Percentiles rank a stretch among this genome's conserved stretches.
Evolutionary conservation across 2,329 filamentous ascomycete genomes (phyloP).

Genomic region (Microdochium bolleyi): DNA sequence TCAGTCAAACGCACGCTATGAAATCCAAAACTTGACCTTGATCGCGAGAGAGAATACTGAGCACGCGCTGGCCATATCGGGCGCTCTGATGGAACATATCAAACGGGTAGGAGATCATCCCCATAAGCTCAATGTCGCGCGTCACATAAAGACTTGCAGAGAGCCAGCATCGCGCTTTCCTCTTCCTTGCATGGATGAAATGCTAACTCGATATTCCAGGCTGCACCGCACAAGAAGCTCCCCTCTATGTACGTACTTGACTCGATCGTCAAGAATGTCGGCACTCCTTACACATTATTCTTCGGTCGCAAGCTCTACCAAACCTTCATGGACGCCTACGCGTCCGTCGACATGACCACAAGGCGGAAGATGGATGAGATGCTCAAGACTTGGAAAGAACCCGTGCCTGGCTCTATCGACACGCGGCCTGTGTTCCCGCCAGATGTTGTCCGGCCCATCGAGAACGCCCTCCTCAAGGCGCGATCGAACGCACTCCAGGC

Average conservation of each 20-base stretch:
- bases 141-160: slow-evolving; percentile 9
- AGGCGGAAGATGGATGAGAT: slow-evolving; percentile 93
- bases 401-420: slow-evolving; percentile 88
- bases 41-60: slow-evolving; percentile 97
- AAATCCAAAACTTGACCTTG: slow-evolving; percentile 94
- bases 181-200: slow-evolving; percentile 4
- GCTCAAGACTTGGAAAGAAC: slow-evolving; percentile 96
- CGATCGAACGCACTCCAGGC: slow-evolving; percentile 52
- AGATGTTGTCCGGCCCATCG: slow-evolving; percentile 83
- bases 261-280: slow-evolving; percentile 97
- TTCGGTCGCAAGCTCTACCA: slow-evolving; percentile 85
- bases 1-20: slow-evolving; percentile 81
- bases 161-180: neutral
- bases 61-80: slow-evolving; percentile 87
- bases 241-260: slow-evolving; percentile 97
- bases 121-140: slow-evolving; percentile 3
- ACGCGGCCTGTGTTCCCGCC: slow-evolving; percentile 84
- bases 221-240: slow-evolving; percentile 78
- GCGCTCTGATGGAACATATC: slow-evolving; percentile 87
- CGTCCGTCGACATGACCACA: slow-evolving; percentile 73
- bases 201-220: slow-evolving; percentile 49
- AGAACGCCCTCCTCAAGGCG: slow-evolving; percentile 87
- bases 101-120: slow-evolving; percentile 65
- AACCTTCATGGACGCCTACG: slow-evolving; percentile 96
- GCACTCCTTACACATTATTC: slow-evolving; percentile 93